phyloP scores from a whole-genome alignment of 345 rosid genomes.

The Mercurialis annua region DNA sequence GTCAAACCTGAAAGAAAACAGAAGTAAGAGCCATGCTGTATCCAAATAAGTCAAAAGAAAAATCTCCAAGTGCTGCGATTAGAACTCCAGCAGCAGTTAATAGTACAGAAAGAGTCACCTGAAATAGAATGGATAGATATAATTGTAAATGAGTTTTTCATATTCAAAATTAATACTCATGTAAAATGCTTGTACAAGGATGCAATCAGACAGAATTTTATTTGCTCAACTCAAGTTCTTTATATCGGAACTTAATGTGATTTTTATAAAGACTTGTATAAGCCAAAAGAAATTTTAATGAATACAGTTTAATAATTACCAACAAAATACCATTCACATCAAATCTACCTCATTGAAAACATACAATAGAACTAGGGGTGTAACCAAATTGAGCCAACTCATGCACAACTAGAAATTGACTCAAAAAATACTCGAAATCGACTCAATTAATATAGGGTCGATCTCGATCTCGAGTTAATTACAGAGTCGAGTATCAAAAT shows the following conservation, averaged over 20 bases:
- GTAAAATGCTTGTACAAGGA: constrained; percentile 5
- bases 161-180: neutral
- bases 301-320: neutral
- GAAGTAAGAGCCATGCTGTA: constrained; percentile 91
- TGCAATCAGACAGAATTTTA: neutral
- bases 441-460: no score
- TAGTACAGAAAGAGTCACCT: constrained; percentile 85
- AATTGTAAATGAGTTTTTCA: neutral
- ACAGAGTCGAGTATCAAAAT: no score
- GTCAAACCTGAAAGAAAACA: constrained; percentile 80
- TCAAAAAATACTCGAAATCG: no score
- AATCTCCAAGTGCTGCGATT: constrained; percentile 92
- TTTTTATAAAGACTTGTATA: neutral
- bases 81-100: constrained; percentile 81
- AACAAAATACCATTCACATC: neutral
- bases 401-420: no score
- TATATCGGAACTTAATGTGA: neutral
- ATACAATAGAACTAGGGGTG: neutral
- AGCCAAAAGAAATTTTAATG: no score
- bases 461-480: no score
- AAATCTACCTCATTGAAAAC: neutral
- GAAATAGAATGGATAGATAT: constrained; percentile 29
- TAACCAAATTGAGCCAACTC: no score
- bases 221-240: neutral
- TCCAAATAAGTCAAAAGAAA: constrained; percentile 84